These are phyloP conservation scores for Penicillium egyptiacum DNA, from an alignment of 495 filamentous ascomycete genomes.

Conservation along the genomic window DNA sequence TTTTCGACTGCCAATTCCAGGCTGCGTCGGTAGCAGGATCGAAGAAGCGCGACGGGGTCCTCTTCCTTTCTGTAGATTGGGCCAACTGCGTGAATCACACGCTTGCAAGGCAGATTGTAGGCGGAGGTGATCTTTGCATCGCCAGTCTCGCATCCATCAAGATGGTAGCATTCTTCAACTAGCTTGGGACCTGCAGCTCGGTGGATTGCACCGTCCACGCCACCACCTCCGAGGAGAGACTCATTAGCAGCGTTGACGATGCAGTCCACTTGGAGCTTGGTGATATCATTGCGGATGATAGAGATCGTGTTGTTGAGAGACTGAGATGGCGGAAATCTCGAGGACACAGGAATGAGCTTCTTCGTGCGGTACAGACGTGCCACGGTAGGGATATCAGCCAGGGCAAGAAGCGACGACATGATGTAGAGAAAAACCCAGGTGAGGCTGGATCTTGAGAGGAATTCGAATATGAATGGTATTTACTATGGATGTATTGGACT, in stretches of 20 bases:
- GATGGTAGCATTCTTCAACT: constrained; percentile 64
- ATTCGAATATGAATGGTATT: not conserved
- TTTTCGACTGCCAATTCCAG: constrained; percentile 69
- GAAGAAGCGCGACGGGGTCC: constrained; percentile 52
- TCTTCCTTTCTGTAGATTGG: constrained; percentile 63
- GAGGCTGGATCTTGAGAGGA: not conserved
- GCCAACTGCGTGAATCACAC: constrained; percentile 88
- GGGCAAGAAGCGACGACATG: constrained; percentile 18
- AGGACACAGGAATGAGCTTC: constrained; percentile 28
- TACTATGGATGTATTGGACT: not conserved
- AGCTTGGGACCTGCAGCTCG: constrained; percentile 70
- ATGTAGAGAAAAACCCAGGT: not conserved
- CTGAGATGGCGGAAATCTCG: constrained; percentile 43
- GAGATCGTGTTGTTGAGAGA: constrained; percentile 70
- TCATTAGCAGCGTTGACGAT: constrained; percentile 94
- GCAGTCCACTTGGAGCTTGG: constrained; percentile 70
- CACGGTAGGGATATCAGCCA: constrained; percentile 65
- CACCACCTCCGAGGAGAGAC: constrained; percentile 77
- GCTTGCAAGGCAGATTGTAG: constrained; percentile 70
- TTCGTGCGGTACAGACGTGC: constrained; percentile 57
- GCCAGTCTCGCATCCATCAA: constrained; percentile 75
- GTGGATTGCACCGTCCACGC: constrained; percentile 89
- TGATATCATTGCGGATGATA: constrained; percentile 78
- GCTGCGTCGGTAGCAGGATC: constrained; percentile 71
- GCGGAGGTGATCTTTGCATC: constrained; percentile 79